phyloP scores from a whole-genome alignment of 208 protist genomes.

The Porcisia hertigi region DNA sequence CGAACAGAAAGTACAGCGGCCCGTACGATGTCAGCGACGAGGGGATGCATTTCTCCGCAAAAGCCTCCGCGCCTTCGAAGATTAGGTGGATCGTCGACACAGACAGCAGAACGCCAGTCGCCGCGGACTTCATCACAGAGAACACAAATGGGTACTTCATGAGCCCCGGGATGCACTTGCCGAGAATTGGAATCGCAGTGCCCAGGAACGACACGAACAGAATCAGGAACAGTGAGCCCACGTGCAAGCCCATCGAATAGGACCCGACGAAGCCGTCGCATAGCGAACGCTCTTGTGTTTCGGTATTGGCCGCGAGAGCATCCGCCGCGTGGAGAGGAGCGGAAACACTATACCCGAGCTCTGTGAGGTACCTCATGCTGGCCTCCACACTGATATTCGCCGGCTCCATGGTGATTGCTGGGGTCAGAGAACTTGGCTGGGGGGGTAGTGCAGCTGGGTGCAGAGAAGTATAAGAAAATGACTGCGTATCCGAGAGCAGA shows the following conservation, averaged over 20 bases:
- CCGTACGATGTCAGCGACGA: conserved; percentile 32
- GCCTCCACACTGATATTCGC: conserved; percentile 7
- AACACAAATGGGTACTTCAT: conserved; percentile 49
- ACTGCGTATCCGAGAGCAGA: no score
- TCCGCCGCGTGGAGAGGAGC: not conserved
- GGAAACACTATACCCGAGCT: conserved; percentile 12
- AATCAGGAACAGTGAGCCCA: conserved; percentile 49
- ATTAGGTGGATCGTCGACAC: conserved; percentile 65
- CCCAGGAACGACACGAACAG: conserved; percentile 47
- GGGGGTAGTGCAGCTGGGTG: no score
- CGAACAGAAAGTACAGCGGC: conserved; percentile 56
- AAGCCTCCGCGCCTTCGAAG: conserved; percentile 35
- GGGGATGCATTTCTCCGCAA: conserved; percentile 48
- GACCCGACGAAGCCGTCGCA: conserved; percentile 35
- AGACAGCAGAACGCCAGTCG: conserved; percentile 64
- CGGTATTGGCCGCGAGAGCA: not conserved
- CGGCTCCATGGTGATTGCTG: not conserved
- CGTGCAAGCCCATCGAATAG: conserved; percentile 52
- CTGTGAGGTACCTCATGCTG: conserved; percentile 6
- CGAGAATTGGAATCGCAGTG: conserved; percentile 43
- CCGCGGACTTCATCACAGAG: conserved; percentile 46
- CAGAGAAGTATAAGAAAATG: no score
- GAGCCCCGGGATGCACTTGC: conserved; percentile 47
- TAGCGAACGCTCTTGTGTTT: conserved; percentile 10
- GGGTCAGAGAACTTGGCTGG: no score